phyloP scores from a whole-genome alignment of 1,284 basidiomycete species.

The Hemileia vastatrix region DNA sequence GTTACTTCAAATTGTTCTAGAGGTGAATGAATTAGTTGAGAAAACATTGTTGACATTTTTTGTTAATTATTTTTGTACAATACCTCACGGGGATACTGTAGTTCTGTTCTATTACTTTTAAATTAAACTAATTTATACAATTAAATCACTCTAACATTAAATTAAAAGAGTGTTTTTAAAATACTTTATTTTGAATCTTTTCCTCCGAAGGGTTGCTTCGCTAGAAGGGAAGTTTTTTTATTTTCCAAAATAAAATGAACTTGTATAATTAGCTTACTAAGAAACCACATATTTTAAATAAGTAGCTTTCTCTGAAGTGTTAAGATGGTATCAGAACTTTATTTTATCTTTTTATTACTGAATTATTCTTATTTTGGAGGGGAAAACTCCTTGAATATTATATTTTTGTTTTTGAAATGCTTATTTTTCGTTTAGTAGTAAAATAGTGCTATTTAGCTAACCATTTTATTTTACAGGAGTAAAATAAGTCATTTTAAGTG shows the following conservation, averaged over 20 bases:
- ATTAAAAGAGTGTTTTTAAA: conserved; percentile 14
- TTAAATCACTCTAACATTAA: conserved; percentile 24
- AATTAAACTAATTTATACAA: not conserved
- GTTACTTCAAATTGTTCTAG: conserved; percentile 46
- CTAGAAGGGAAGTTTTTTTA: not conserved
- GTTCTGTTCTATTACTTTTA: conserved; percentile 14
- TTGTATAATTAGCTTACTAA: conserved; percentile 15
- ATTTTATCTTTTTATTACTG: conserved; percentile 21
- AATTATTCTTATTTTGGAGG: conserved; percentile 17
- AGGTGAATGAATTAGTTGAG: conserved; percentile 44
- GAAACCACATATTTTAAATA: conserved; percentile 16
- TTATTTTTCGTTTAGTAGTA: conserved; percentile 4
- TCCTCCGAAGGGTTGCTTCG: conserved; percentile 4
- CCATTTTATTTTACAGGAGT: conserved; percentile 6
- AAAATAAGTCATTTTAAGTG: conserved; percentile 12
- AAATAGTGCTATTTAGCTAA: not conserved
- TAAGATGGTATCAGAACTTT: not conserved
- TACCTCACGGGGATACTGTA: conserved; percentile 13
- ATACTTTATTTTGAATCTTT: conserved; percentile 17
- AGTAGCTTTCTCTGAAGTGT: conserved; percentile 23
- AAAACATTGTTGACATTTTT: conserved; percentile 12
- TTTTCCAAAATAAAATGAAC: conserved; percentile 10
- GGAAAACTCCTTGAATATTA: conserved; percentile 24
- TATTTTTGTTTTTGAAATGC: conserved; percentile 24
- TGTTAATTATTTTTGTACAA: conserved; percentile 20